Conservation (phyloP, 179 eudicot species). For the Amaranthus tricolor region DNA sequence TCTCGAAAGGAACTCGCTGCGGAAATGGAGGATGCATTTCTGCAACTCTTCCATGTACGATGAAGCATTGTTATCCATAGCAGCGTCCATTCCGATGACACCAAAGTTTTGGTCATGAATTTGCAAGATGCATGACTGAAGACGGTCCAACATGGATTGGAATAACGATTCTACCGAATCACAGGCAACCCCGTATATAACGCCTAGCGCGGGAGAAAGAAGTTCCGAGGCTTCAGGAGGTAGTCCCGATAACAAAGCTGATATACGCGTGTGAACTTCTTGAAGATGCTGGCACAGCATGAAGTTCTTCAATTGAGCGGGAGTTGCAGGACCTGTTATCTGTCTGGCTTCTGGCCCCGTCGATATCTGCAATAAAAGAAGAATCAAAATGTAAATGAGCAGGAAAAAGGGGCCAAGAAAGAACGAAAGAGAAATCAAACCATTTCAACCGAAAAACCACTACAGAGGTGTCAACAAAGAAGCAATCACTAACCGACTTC, state of each 20-base stretch:
- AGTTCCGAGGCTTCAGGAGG: conserved; percentile 68
- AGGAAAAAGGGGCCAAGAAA: background rate
- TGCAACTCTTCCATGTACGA: conserved; percentile 93
- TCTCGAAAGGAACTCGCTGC: conserved; percentile 66
- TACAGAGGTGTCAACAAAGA: background rate
- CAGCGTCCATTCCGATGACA: conserved; percentile 57
- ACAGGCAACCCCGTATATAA: conserved; percentile 78
- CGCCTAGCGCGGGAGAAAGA: conserved; percentile 66
- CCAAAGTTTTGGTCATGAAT: conserved; percentile 81
- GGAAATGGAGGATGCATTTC: conserved; percentile 71
- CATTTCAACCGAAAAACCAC: background rate
- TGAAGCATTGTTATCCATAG: conserved; percentile 78
- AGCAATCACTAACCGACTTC: too few relatives aligned
- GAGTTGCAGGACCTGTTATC: conserved; percentile 76
- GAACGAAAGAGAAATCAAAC: background rate
- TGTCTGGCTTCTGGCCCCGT: conserved; percentile 97
- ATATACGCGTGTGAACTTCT: conserved; percentile 70
- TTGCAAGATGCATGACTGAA: conserved; percentile 82
- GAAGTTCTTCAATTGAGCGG: conserved; percentile 81
- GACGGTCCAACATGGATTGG: conserved; percentile 85
- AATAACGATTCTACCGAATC: conserved; percentile 83
- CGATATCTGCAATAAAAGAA: conserved; percentile 59
- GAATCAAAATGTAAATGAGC: background rate
- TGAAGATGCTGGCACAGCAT: conserved; percentile 82
- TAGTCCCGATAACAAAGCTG: conserved; percentile 46